Evolutionary conservation across 1,284 basidiomycete genomes (phyloP).

Genomic region (Ceratobasidium papillatum): DNA sequence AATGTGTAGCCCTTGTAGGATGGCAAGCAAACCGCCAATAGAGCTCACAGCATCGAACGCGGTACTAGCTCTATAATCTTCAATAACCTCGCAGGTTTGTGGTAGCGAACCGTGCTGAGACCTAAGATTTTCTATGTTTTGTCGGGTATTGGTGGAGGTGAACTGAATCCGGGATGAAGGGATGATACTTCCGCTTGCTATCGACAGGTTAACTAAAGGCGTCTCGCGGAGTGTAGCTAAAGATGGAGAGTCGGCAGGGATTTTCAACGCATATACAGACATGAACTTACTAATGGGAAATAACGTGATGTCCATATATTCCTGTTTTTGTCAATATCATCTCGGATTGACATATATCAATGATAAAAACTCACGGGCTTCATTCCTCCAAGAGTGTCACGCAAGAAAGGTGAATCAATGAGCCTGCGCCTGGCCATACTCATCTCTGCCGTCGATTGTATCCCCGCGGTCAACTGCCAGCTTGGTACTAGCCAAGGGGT

Average conservation of each 20-base stretch:
- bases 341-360: neutral
- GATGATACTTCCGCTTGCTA: neutral
- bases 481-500: slow-evolving; percentile 8
- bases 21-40: slow-evolving; percentile 9
- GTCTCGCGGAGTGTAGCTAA: neutral
- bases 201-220: neutral
- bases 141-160: neutral
- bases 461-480: neutral
- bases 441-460: neutral
- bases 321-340: neutral
- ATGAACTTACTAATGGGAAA: slow-evolving; percentile 13
- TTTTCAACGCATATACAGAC: neutral
- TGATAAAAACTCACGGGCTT: neutral
- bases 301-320: neutral
- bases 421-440: neutral
- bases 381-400: slow-evolving; percentile 19
- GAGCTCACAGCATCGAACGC: slow-evolving; percentile 3
- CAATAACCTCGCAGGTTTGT: slow-evolving; percentile 1
- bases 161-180: neutral
- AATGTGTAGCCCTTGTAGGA: slow-evolving; percentile 7
- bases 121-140: neutral
- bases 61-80: slow-evolving; percentile 20
- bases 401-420: slow-evolving; percentile 2
- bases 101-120: neutral
- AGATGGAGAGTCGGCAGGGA: neutral